A percentile compares a stretch with the other conserved stretches of the same genome.
Conservation (phyloP, 2,329 filamentous ascomycete genomes). For the Diplodia seriata region DNA sequence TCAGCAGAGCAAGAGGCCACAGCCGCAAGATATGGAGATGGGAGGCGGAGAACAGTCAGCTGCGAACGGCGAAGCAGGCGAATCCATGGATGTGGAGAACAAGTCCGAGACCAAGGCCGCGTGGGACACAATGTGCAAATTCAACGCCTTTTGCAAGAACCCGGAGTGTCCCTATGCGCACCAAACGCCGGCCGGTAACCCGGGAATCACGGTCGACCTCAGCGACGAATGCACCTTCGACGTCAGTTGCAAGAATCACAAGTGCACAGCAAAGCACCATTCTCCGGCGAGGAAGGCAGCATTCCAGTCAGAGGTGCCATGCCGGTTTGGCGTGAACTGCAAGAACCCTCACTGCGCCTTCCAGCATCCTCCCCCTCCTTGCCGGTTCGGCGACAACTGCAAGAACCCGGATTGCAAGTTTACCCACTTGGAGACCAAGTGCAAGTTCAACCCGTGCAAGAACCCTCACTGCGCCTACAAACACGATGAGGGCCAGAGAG, state of each 20-base stretch:
- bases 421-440: constrained; percentile 82
- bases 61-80: constrained; percentile 50
- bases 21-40: constrained; percentile 47
- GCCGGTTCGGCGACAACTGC: constrained; percentile 91
- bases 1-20: constrained; percentile 56
- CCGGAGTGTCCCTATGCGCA: constrained; percentile 92
- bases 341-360: constrained; percentile 83
- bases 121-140: constrained; percentile 79
- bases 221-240: constrained; percentile 83
- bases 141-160: constrained; percentile 87
- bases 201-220: constrained; percentile 77
- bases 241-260: constrained; percentile 92
- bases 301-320: constrained; percentile 83
- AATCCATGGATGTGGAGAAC: constrained; percentile 65
- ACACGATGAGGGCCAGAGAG: constrained; percentile 87
- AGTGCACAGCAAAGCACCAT: constrained; percentile 90
- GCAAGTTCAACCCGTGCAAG: constrained; percentile 89
- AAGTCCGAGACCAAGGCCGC: constrained; percentile 60
- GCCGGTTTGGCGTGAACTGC: constrained; percentile 91
- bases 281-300: constrained; percentile 82
- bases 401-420: constrained; percentile 83
- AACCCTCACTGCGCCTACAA: constrained; percentile 89
- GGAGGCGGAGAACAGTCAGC: constrained; percentile 44
- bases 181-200: constrained; percentile 87
- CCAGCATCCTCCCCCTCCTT: constrained; percentile 87